Percentiles rank a stretch among this genome's conserved stretches.
These are phyloP conservation scores for Dothideomycetes sp. DNA, from an alignment of 2,329 filamentous ascomycete species.

Conservation along the genomic window DNA sequence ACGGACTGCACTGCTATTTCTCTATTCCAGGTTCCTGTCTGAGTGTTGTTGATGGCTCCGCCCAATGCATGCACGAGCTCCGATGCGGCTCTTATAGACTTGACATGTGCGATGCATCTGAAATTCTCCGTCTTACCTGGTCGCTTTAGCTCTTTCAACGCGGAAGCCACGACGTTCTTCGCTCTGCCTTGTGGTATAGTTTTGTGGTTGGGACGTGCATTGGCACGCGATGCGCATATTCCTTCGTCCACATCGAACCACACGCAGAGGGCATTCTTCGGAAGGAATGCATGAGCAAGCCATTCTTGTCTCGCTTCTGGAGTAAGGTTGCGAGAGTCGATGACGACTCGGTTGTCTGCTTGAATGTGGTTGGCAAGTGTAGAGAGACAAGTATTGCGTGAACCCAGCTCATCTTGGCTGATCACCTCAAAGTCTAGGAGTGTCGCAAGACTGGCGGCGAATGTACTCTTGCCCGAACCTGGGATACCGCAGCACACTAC, in stretches of 20 bases:
- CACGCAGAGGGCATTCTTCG: constrained; percentile 1
- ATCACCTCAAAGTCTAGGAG: constrained; percentile 1
- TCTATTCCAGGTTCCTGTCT: too few relatives aligned
- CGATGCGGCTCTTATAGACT: constrained; percentile 3
- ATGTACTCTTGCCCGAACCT: constrained; percentile 9
- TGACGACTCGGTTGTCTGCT: background rate
- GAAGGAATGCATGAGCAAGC: constrained; percentile 6
- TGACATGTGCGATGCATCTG: constrained; percentile 4
- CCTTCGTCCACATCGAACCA: constrained; percentile 4
- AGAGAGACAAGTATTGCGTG: constrained; percentile 4
- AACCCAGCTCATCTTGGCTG: constrained; percentile 8
- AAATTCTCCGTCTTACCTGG: constrained; percentile 6
- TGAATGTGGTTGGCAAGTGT: constrained; percentile 3
- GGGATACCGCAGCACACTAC: constrained; percentile 8
- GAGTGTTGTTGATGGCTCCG: background rate
- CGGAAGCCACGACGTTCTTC: constrained; percentile 4
- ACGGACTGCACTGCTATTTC: too few relatives aligned
- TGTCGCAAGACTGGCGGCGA: constrained; percentile 1
- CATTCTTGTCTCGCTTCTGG: constrained; percentile 4
- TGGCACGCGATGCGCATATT: constrained; percentile 6
- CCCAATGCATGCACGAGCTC: constrained; percentile 1
- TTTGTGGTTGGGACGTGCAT: constrained; percentile 7
- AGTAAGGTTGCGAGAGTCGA: constrained; percentile 9
- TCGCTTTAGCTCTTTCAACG: constrained; percentile 1
- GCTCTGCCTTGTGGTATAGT: constrained; percentile 8